Base-by-base conservation (phyloP, 768 basidiomycete species). In the Mycena crocata region DNA sequence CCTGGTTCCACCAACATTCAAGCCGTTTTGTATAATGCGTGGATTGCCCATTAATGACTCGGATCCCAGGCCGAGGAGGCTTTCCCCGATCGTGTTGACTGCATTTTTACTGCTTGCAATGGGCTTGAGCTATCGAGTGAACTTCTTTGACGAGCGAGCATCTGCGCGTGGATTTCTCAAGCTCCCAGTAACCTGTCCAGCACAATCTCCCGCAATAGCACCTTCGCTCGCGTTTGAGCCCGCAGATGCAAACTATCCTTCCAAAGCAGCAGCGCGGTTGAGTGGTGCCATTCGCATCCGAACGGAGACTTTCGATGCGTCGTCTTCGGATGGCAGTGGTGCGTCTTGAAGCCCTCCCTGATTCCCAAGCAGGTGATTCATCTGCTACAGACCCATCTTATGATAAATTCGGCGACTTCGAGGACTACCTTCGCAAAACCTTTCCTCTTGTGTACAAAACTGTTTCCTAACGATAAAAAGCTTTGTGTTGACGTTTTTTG, bases 391-490 rank as follows among this genome's bases (percentile, higher is more conserved):
- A 87, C 65, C 77, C 80, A 0, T 66, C 82, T 21, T 83, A 81
- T 79, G 74, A 79, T 35, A 77, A 75, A 57, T 83, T 83, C 28
- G 61, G 59, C 3, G 67, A 57, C 21, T 78, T 83, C 48, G 81
- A 83, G 31, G 73, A 72, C 19, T 83, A 85, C 68, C 76, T 87
- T 23, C 44, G 5, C 46, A 68, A 76, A 45, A 74, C 84, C 1
- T 90, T 85, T 72, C 89, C 89, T 17, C 69, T 81, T 10, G 76
- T 86, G 86, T 88, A 70, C 50, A 8, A 13, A 26, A 82, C 78
- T n/a, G 17, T 21, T 49, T n/a, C 42, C 23, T 45, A 9, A 44
- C 13, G 2, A 12, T 48, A 19, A 3, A 2, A 8, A 21, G 15
- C 1, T 28, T 10, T 21, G 4, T 23, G 9, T 39, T 55, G 40